Conservation (phyloP, 1,284 basidiomycete genomes). For the Ceratobasidium sp. region DNA sequence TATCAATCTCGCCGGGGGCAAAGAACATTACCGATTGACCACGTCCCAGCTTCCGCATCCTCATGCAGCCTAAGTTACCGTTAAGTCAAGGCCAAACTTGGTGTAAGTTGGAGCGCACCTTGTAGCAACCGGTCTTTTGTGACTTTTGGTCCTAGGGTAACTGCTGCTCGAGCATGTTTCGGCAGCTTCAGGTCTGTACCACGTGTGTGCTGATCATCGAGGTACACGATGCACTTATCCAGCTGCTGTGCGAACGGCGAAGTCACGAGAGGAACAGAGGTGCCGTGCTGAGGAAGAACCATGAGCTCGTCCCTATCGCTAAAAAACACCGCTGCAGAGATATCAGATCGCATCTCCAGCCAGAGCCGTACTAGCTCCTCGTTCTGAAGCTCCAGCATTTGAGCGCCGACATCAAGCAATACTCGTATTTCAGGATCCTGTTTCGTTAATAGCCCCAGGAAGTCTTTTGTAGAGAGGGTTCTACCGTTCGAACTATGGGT, state of each 20-base stretch:
- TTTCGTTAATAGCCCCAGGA: conserved; percentile 57
- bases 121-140: conserved; percentile 69
- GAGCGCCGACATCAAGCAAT: conserved; percentile 69
- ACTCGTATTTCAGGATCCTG: conserved; percentile 61
- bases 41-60: conserved; percentile 66
- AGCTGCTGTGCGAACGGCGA: conserved; percentile 63
- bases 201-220: conserved; percentile 71
- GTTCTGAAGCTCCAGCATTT: conserved; percentile 68
- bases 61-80: conserved; percentile 62
- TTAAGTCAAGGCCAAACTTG: neutral
- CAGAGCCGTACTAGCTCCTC: conserved; percentile 60
- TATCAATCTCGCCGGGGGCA: conserved; percentile 65
- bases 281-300: conserved; percentile 61
- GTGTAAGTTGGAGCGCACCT: conserved; percentile 57
- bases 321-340: conserved; percentile 66
- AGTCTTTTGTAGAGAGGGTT: conserved; percentile 54
- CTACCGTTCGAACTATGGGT: conserved; percentile 51
- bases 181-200: conserved; percentile 71
- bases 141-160: conserved; percentile 68
- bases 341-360: conserved; percentile 56
- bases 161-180: conserved; percentile 61
- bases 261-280: conserved; percentile 58
- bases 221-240: conserved; percentile 65
- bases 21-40: conserved; percentile 68
- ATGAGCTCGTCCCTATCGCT: conserved; percentile 61